Percentiles rank a stretch among this genome's conserved stretches.
These are phyloP conservation scores for Fonsecaea monophora DNA, from an alignment of 2,329 filamentous ascomycete genomes.

Conservation along the genomic window DNA sequence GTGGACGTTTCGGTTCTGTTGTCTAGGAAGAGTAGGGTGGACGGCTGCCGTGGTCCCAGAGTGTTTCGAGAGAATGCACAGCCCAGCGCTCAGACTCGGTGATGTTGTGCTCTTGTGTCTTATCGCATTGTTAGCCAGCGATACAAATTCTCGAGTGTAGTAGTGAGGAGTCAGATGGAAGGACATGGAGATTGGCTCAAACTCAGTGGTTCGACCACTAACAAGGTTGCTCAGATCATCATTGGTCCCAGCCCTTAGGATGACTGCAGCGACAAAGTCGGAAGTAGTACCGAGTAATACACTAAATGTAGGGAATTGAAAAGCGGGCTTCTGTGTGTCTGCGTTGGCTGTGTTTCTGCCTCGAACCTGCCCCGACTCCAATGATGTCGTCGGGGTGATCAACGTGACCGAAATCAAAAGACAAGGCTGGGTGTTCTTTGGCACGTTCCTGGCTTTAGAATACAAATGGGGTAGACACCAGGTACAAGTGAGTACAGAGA, in stretches of 20 bases:
- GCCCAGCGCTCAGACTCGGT: not conserved
- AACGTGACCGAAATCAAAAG: not conserved
- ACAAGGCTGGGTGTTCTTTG: not conserved
- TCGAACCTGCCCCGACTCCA: not conserved
- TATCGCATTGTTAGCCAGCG: slow-evolving; percentile 2
- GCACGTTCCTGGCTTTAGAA: not conserved
- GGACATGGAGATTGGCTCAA: not conserved
- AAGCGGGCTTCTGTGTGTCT: not conserved
- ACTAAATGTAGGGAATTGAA: not conserved
- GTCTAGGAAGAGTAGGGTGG: not conserved
- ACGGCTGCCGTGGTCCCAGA: not conserved
- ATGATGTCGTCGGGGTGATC: not conserved
- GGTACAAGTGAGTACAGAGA: not conserved
- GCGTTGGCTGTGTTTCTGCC: not conserved
- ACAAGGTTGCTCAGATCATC: not conserved
- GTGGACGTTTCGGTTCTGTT: not conserved
- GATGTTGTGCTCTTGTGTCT: not conserved
- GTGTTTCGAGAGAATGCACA: not conserved
- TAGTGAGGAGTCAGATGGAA: not conserved
- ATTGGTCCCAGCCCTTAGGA: not conserved
- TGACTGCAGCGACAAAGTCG: not conserved
- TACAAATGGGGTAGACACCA: no score
- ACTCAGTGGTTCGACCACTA: slow-evolving; percentile 1
- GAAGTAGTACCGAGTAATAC: not conserved
- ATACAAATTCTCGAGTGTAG: not conserved